Percentiles rank a stretch among this genome's conserved stretches.
Conservation (phyloP, 148 eudicot genomes). For the Chenopodium quinoa region DNA sequence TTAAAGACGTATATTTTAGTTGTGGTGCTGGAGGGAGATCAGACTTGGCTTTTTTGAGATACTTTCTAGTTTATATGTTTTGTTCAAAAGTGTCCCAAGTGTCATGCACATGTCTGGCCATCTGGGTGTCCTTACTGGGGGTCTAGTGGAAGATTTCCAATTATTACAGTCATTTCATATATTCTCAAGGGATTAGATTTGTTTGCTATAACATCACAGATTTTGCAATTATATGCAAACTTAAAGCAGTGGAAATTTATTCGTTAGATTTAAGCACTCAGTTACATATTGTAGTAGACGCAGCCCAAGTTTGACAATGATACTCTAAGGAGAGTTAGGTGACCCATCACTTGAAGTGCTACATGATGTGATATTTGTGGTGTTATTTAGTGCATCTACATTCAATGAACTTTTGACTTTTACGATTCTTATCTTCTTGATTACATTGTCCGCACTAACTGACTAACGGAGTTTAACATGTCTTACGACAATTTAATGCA, state of each 20-base stretch:
- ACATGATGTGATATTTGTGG: conserved; percentile 13
- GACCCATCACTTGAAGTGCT: conserved; percentile 15
- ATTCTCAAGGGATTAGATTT: not conserved
- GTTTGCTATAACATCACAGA: not conserved
- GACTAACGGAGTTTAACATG: not conserved
- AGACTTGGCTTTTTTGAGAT: not conserved
- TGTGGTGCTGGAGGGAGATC: not conserved
- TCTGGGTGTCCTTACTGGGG: not conserved
- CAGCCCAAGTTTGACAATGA: conserved; percentile 20
- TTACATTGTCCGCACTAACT: conserved; percentile 17
- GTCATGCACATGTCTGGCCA: not conserved
- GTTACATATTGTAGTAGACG: conserved; percentile 1
- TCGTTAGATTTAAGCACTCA: not conserved
- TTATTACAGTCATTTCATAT: not conserved
- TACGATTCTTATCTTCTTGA: conserved; percentile 16
- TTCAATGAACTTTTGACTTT: conserved; percentile 26
- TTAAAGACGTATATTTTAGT: too few species aligned
- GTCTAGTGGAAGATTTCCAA: not conserved
- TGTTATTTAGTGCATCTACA: conserved; percentile 10
- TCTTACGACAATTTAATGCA: conserved; percentile 7
- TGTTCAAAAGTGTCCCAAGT: not conserved
- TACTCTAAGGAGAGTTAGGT: conserved; percentile 3
- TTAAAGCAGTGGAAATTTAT: not conserved
- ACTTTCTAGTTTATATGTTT: not conserved
- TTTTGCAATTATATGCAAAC: not conserved